Evolutionary conservation across 1,139 yeast species (phyloP), one percentile per base, ranked within the genome.

Genomic region (Diutina catenulata): DNA sequence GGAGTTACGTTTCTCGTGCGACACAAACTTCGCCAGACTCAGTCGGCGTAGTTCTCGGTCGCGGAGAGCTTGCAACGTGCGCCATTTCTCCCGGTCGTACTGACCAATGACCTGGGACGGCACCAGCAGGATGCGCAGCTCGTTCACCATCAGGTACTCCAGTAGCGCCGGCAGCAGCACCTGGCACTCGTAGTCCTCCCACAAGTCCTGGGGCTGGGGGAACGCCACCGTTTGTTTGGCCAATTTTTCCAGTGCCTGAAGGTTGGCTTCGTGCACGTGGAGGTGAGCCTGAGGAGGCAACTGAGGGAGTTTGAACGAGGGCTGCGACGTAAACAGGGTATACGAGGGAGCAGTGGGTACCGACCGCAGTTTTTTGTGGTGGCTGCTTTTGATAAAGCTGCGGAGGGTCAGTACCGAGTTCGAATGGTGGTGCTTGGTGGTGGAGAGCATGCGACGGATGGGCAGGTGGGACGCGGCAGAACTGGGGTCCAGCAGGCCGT

Each of bases 41-140:
- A 21, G 35, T 31, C 35, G 35, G 13, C 13, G 11, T 10, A 13
- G 10, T n/a, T 13, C 35, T n/a, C 13, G 22, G n/a, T 21, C 25
- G 14, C 21, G 5, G 4, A 58, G 46, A 22, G 53, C 57, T 46
- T 68, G 66, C 42, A 75, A 56, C 0, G 74, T 70, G 41, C 68
- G 57, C 82, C 82, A 76, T 50, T 76, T 76, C 50, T 76, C 83
- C 46, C 68, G 57, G 48, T 76, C 83, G 48, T 76, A 76, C 48
- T 74, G 75, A 0, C 82, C 81, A 39, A 76, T 66, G 2, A 73
- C 76, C 10, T 69, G 76, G 41, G 77, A 66, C 0, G 81, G 82
- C 31, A 71, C 60, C 1, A 75, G 65, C 43, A 72, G 70, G 13
- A 61, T 57, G 24, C 70, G 53, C 3, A 21, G 25, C 16, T 18